Conservation (phyloP, 495 filamentous ascomycete species). For the Trichocladium antarcticum region DNA sequence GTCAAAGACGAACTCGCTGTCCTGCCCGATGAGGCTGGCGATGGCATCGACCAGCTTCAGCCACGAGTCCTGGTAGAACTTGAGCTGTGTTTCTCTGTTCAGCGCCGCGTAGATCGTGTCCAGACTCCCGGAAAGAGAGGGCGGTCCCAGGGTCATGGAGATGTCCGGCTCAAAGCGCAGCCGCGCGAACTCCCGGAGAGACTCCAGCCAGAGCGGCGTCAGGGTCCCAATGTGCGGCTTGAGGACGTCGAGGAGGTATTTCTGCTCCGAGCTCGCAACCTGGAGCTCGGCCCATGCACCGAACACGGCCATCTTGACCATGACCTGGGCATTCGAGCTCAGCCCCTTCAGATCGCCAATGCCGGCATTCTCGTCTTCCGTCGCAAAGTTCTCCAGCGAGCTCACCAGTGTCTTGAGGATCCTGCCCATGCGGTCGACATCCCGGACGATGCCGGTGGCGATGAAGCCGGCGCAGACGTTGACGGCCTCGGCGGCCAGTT, state of each 20-base stretch:
- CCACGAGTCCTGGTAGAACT: constrained; percentile 98
- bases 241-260: constrained; percentile 77
- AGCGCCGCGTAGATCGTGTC: constrained; percentile 88
- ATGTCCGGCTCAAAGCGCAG: constrained; percentile 95
- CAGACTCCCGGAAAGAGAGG: constrained; percentile 62
- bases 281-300: constrained; percentile 99
- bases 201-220: constrained; percentile 87
- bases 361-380: constrained; percentile 67
- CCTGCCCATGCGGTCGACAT: constrained; percentile 94
- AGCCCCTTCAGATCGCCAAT: constrained; percentile 91
- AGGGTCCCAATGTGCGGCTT: constrained; percentile 81
- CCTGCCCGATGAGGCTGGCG: constrained; percentile 91
- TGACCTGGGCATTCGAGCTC: constrained; percentile 92
- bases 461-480: constrained; percentile 98
- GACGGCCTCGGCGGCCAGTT: constrained; percentile 86
- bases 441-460: constrained; percentile 90
- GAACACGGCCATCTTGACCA: constrained; percentile 95
- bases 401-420: constrained; percentile 88
- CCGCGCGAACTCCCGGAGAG: constrained; percentile 84
- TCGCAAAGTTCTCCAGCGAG: constrained; percentile 85
- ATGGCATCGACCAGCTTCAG: constrained; percentile 94
- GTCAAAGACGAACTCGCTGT: constrained; percentile 95
- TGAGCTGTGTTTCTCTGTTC: constrained; percentile 84
- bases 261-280: constrained; percentile 87
- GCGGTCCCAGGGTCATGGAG: constrained; percentile 69